These are phyloP conservation scores for Lactifluus volemus DNA, from an alignment of 768 basidiomycete genomes.

Conservation along the genomic window DNA sequence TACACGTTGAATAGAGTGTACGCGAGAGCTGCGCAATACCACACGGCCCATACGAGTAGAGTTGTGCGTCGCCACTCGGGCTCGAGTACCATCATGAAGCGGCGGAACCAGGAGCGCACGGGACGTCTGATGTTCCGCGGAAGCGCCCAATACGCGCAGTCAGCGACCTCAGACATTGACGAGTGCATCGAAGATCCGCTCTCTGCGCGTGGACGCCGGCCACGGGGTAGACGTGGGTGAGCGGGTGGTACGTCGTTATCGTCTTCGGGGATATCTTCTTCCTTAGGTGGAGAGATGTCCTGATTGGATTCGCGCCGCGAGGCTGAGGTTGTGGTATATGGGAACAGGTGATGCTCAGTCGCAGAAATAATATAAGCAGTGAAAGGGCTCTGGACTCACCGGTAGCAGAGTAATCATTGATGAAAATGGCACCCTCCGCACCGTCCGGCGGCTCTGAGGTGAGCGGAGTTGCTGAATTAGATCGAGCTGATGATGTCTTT, in stretches of 20 bases:
- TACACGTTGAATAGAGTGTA: slow-evolving; percentile 94
- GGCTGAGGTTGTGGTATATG: background rate
- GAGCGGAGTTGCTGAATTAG: slow-evolving; percentile 1
- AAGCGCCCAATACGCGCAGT: slow-evolving; percentile 35
- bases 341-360: slow-evolving; percentile 1
- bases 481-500: background rate
- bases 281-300: background rate
- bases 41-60: slow-evolving; percentile 67
- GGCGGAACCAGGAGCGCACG: slow-evolving; percentile 57
- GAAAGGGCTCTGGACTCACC: slow-evolving; percentile 23
- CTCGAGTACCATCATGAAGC: slow-evolving; percentile 59
- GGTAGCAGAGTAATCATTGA: slow-evolving; percentile 19
- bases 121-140: slow-evolving; percentile 52
- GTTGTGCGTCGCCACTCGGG: slow-evolving; percentile 75
- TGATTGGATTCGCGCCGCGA: background rate
- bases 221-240: slow-evolving; percentile 4
- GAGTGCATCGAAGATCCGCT: slow-evolving; percentile 27
- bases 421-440: background rate
- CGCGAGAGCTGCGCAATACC: slow-evolving; percentile 69
- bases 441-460: background rate
- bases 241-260: background rate
- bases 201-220: background rate
- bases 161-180: slow-evolving; percentile 36
- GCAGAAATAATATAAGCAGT: background rate
- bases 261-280: background rate